Base-by-base conservation (phyloP, 805 yeast species). In the Lachancea fermentati region DNA sequence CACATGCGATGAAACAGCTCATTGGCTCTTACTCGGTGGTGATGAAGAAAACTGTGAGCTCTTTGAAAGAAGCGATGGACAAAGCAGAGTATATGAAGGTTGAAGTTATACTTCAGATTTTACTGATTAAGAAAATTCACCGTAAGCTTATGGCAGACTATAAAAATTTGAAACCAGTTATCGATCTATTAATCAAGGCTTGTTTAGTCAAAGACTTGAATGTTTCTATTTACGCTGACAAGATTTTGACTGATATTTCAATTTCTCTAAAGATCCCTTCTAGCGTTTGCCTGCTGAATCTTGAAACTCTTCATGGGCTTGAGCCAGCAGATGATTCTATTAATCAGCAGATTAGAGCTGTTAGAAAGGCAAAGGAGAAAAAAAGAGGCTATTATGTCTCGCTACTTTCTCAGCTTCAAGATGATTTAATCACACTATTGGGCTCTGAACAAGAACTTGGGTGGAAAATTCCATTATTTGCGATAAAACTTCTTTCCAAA, bases 1-100 rank as follows among this genome's bases (percentile, higher is more conserved):
- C 77, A 2, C 79, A 81, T 19, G 77, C 85, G 1, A 75, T 85
- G 71, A 81, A 78, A 50, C 76, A 83, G 42, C 65, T 91, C 3
- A 71, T 79, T 47, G 85, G 85, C 0, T 73, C 87, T 0, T 79
- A 83, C 44, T 68, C 73, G 14, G 72, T 86, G 28, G 59, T 81
- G 2, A 68, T 68, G 8, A 54, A 62, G 13, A 45, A 45, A 15
- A 34, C 53, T 2, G 61, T 87, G 17, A 65, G 66, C 6, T 64
- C 70, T 2, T 62, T 84, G 13, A 58, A 71, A 5, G 62, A 62
- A 12, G 80, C 84, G 0, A 47, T 87, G 3, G 62, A 63, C 1
- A 52, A 60, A 1, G 62, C 70, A 11, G 80, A 80, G 32, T 66
- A 64, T 45, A 79, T 76, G 47, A 65, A 69, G 19, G 72, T 85